Evolutionary conservation across 371 early-diverging fungal genomes (phyloP), one percentile per base, ranked within the genome.

Genomic region (Batrachochytrium dendrobatidis): DNA sequence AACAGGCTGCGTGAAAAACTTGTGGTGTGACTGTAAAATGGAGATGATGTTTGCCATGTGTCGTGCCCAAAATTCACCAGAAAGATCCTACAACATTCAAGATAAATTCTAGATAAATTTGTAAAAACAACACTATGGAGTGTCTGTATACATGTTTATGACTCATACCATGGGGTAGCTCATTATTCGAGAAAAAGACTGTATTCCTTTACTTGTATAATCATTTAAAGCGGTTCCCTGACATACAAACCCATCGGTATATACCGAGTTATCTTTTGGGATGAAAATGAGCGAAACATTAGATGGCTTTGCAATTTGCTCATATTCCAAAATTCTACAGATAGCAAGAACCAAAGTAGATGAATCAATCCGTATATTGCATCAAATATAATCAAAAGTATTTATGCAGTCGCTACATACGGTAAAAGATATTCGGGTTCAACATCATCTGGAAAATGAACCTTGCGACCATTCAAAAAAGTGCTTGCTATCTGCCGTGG

Each of bases 31-130:
- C 39, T 39, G 39, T n/a, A 39, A n/a, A n/a, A 39, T 39, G 15
- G 39, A 39, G 39, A 39, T 39, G 39, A 39, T 39, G 39, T 39
- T 39, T 12, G 39, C n/a, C 39, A n/a, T 39, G n/a, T 39, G 39
- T 12, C 39, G 39, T 12, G 39, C n/a, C 39, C 39, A 15, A n/a
- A 12, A 39, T n/a, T 15, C 39, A n/a, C 39, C 39, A 39, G 39
- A 39, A 39, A 15, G 39, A n/a, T n/a, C 39, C 12, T 12, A 15
- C 39, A 39, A n/a, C 39, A 12, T 15, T 15, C 39, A 39, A n/a
- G 12, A n/a, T 39, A n/a, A 12, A 12, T 15, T 39, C n/a, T n/a
- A 39, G n/a, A n/a, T 15, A n/a, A 15, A 12, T 15, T 39, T 12
- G 39, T n/a, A 39, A n/a, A 39, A n/a, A n/a, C n/a, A n/a, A n/a